Evolutionary conservation across 768 basidiomycete genomes (phyloP).

Genomic region (Leccinum broughii): DNA sequence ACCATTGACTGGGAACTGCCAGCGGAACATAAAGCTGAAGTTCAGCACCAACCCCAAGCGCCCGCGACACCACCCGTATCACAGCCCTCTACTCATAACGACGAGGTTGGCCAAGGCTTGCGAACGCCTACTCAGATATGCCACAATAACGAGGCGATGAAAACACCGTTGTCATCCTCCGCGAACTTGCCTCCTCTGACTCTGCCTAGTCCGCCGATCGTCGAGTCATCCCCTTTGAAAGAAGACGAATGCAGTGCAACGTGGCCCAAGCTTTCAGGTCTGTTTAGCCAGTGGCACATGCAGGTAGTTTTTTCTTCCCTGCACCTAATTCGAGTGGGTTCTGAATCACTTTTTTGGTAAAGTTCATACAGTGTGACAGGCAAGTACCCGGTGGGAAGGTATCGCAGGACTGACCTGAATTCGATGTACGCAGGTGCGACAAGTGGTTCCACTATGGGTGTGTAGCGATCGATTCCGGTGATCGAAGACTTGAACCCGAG

Average conservation of each 20-base stretch:
- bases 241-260: background rate
- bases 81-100: background rate
- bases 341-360: background rate
- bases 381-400: conserved; percentile 11
- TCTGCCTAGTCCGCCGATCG: background rate
- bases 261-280: conserved; percentile 18
- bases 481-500: conserved; percentile 35
- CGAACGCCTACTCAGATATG: background rate
- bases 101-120: background rate
- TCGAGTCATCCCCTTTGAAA: conserved; percentile 4
- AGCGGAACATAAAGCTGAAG: background rate
- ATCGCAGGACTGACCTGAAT: background rate
- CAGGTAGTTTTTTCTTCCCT: conserved; percentile 18
- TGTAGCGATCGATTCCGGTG: conserved; percentile 39
- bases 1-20: background rate
- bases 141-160: background rate
- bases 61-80: background rate
- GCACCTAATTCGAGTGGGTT: background rate
- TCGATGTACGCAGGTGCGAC: conserved; percentile 34
- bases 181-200: background rate
- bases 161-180: conserved; percentile 1
- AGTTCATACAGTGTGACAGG: conserved; percentile 41
- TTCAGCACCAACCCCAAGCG: background rate
- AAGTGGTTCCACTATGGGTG: conserved; percentile 57
- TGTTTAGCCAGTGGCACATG: conserved; percentile 21